Evolutionary conservation across 108 stramenopile species (phyloP), one percentile per base, ranked within the genome.

Genomic region (Skeletonema menzelii): DNA sequence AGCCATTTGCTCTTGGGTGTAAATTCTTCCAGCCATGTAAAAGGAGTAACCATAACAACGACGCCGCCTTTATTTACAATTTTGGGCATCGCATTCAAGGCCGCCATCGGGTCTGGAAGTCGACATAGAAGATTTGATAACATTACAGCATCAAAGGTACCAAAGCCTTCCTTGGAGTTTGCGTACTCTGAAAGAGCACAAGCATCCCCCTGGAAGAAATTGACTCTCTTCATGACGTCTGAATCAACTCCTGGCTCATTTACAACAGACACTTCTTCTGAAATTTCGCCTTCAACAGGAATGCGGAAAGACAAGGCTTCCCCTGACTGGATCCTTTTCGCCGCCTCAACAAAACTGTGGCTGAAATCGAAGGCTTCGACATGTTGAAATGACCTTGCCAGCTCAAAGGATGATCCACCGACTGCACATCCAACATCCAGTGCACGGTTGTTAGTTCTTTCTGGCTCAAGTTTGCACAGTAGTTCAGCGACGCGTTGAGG

Each of bases 381-480:
- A 49, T 85, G 80, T 56, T 94, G 91, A 67, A 95, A 97, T 19
- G 70, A 40, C 65, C 82, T 88, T 11, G 96, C 95, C 46, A 97
- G 86, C 61, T 92, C 91, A 47, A 97, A 94, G 2, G 94, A 87
- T 20, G 88, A 76, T 14, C 96, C 97, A 31, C 97, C 97, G 10
- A 96, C 96, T 15, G 96, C 88, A 72, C 97, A 97, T 27, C 96
- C 96, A 53, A 98, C 78, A 72, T 97, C 96, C 40, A 98, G 60
- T 19, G 86, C 88, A 31, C 63, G 75, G 63, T 80, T 88, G 63
- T 77, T 86, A 28, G 47, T 85, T 46, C 30, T 60, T 67, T 69
- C 75, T 24, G 88, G 91, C 15, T 79, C 70, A n/a, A 88, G 82
- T 28, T 79, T 77, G 17, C 57, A 56, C 61, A 88, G 61, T 28